Conservation (phyloP, 176 grass and related monocot genomes). For the Triticum aestivum region IWGSC_CS_RefSeq_v2.1 NC_057796.1:304249109-304249608, state of each 20-base stretch:
- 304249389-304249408: background rate
- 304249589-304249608: background rate
- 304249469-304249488: constrained; percentile 52
- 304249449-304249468: constrained; percentile 31
- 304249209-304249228: background rate
- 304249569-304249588: constrained; percentile 20
- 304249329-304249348: constrained; percentile 82
- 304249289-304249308: constrained; percentile 85
- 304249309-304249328: constrained; percentile 98
- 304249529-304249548: constrained; percentile 33
- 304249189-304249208: background rate
- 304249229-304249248: background rate
- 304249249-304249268: constrained; percentile 27
- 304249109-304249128: background rate
- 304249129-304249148: background rate
- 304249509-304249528: constrained; percentile 57
- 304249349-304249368: background rate
- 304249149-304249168: background rate
- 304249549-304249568: constrained; percentile 22
- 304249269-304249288: constrained; percentile 85
- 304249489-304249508: constrained; percentile 70
- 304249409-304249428: constrained; percentile 41
- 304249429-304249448: constrained; percentile 64
- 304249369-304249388: constrained; percentile 7
- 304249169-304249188: background rate